Percentiles rank a stretch among this genome's conserved stretches.
These are phyloP conservation scores for Rhodotorula taiwanensis DNA, from an alignment of 768 basidiomycete species.

Conservation along the genomic window DNA sequence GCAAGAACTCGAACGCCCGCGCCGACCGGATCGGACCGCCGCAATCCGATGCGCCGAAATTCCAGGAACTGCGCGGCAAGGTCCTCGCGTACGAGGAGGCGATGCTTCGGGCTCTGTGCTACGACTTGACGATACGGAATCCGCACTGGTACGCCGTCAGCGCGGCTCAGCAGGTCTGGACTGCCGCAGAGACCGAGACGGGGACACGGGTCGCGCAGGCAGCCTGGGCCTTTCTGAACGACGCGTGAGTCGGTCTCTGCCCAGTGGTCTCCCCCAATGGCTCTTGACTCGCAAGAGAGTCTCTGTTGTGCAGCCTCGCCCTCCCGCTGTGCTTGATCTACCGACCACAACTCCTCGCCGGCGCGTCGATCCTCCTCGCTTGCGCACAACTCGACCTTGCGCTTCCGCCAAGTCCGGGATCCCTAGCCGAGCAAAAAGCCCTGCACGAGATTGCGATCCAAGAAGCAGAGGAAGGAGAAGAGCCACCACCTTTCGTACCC, in stretches of 20 bases:
- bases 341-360: constrained; percentile 37
- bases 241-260: constrained; percentile 39
- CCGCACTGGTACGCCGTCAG: constrained; percentile 31
- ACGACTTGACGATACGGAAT: constrained; percentile 42
- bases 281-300: too few species aligned
- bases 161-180: constrained; percentile 23
- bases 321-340: constrained; percentile 38
- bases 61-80: constrained; percentile 33
- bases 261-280: background rate
- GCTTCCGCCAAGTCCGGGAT: constrained; percentile 1
- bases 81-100: constrained; percentile 42
- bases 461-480: constrained; percentile 27
- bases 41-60: background rate
- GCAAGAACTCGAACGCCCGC: constrained; percentile 7
- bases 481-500: constrained; percentile 1
- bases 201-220: background rate
- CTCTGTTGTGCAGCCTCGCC: constrained; percentile 20
- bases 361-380: constrained; percentile 31
- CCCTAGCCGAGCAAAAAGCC: constrained; percentile 2
- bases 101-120: constrained; percentile 42
- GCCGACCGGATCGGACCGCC: constrained; percentile 18
- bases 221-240: constrained; percentile 33
- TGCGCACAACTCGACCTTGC: constrained; percentile 4
- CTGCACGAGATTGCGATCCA: background rate
- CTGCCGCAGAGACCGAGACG: background rate